Conservation (phyloP, 2,329 filamentous ascomycete species). For the Metarhizium robertsii region DNA sequence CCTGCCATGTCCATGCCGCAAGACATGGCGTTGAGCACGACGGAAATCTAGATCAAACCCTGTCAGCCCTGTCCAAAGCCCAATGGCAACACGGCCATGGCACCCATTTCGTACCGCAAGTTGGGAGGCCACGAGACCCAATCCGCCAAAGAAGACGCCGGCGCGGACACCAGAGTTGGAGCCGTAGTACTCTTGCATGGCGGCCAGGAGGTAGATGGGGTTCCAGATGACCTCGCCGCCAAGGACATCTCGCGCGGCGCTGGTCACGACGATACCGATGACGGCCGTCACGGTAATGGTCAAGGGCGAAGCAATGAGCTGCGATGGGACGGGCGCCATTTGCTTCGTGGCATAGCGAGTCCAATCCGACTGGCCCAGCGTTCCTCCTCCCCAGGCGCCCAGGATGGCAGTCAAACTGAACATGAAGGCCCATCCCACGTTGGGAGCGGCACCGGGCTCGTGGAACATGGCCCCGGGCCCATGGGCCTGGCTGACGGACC, state of each 20-base stretch:
- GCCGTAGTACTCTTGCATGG: slow-evolving; percentile 17
- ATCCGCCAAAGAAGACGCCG: slow-evolving; percentile 16
- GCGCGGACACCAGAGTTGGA: slow-evolving; percentile 14
- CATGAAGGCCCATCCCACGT: slow-evolving; percentile 19
- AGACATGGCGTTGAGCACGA: slow-evolving; percentile 37
- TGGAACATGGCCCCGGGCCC: slow-evolving; percentile 15
- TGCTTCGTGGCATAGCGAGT: slow-evolving; percentile 15
- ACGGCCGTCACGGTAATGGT: slow-evolving; percentile 4
- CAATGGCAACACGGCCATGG: no score
- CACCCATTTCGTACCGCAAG: slow-evolving; percentile 11
- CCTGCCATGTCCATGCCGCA: slow-evolving; percentile 47
- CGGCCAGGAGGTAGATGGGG: not conserved
- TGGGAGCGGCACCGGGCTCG: slow-evolving; percentile 10
- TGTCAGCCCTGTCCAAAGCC: no score
- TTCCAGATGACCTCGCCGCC: no score
- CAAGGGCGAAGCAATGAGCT: slow-evolving; percentile 14
- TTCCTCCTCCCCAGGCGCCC: slow-evolving; percentile 16
- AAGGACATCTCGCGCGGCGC: no score
- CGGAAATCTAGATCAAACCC: slow-evolving; percentile 7
- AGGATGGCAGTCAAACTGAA: slow-evolving; percentile 21
- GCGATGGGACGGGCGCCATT: slow-evolving; percentile 12
- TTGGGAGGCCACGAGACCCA: slow-evolving; percentile 16
- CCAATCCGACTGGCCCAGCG: slow-evolving; percentile 19
- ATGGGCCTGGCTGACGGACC: slow-evolving; percentile 12
- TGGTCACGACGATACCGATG: no score